Conservation (phyloP, 331 rosid genomes). For the Quercus lobata region DNA sequence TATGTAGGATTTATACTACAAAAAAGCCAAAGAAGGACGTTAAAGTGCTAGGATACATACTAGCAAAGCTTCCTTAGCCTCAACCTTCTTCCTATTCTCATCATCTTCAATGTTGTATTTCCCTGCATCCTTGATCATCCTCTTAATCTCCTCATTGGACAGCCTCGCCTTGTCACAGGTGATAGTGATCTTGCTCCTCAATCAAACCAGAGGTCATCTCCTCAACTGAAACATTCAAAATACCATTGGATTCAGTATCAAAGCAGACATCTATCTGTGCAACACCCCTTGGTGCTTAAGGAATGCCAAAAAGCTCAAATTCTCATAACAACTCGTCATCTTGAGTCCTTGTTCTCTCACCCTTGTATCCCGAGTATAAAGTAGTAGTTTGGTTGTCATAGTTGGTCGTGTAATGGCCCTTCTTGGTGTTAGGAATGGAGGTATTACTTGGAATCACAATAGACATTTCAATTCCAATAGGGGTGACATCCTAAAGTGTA, state of each 20-base stretch:
- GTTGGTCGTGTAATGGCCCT: slow-evolving; percentile 8
- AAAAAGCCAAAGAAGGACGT: slow-evolving; percentile 89
- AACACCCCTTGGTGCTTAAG: slow-evolving; percentile 22
- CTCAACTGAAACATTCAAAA: slow-evolving; percentile 30
- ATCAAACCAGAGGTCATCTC: slow-evolving; percentile 21
- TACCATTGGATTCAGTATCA: slow-evolving; percentile 32
- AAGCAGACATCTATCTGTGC: slow-evolving; percentile 22
- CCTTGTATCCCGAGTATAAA: slow-evolving; percentile 25
- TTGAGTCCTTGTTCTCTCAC: slow-evolving; percentile 22
- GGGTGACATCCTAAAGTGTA: slow-evolving; percentile 32
- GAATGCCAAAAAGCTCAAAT: slow-evolving; percentile 21
- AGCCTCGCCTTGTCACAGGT: slow-evolving; percentile 28
- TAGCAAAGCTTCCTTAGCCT: slow-evolving; percentile 17
- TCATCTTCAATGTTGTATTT: slow-evolving; percentile 27
- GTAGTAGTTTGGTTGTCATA: slow-evolving; percentile 24
- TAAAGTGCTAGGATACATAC: slow-evolving; percentile 49
- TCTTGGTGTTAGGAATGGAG: slow-evolving; percentile 28
- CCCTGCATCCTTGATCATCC: slow-evolving; percentile 32
- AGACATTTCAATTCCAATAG: slow-evolving; percentile 23
- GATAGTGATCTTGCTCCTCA: slow-evolving; percentile 29
- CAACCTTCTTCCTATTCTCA: slow-evolving; percentile 22
- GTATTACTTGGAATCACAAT: slow-evolving; percentile 29
- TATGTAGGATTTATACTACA: slow-evolving; percentile 76
- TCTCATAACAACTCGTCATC: slow-evolving; percentile 29
- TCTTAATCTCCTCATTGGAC: slow-evolving; percentile 29